phyloP scores from a whole-genome alignment of 768 basidiomycete genomes.

The Boletus sensibilis region DNA sequence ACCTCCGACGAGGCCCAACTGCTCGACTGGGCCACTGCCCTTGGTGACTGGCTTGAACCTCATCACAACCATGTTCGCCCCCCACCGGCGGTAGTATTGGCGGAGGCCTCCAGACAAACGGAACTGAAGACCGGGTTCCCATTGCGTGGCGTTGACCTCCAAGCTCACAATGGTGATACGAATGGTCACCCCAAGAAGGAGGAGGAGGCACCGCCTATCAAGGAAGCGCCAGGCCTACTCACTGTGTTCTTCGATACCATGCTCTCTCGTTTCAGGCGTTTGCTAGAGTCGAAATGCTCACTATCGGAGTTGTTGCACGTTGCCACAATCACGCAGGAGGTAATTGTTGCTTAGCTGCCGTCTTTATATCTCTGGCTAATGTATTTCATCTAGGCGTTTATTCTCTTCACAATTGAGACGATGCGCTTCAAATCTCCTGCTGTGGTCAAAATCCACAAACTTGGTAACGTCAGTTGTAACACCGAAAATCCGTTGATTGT shows the following conservation, averaged over 20 bases:
- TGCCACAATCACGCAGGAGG: conserved; percentile 75
- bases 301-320: conserved; percentile 66
- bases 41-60: conserved; percentile 75
- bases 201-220: conserved; percentile 66
- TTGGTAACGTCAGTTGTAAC: conserved; percentile 55
- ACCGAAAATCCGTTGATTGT: not conserved
- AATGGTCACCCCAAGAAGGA: conserved; percentile 60
- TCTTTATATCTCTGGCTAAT: not conserved
- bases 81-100: conserved; percentile 64
- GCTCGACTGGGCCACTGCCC: conserved; percentile 55
- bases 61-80: conserved; percentile 75
- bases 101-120: conserved; percentile 71
- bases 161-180: conserved; percentile 31
- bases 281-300: conserved; percentile 39
- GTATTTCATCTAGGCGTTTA: conserved; percentile 53
- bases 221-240: conserved; percentile 57
- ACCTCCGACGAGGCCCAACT: conserved; percentile 61
- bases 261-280: conserved; percentile 48
- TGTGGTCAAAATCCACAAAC: conserved; percentile 69
- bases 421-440: conserved; percentile 70
- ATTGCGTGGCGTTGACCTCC: conserved; percentile 58
- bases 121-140: conserved; percentile 70
- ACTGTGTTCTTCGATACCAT: conserved; percentile 62
- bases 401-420: conserved; percentile 68
- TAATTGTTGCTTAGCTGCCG: conserved; percentile 17